These are phyloP conservation scores for Calonectria pseudoreteaudii DNA, from an alignment of 2,329 filamentous ascomycete genomes.

Conservation along the genomic window DNA sequence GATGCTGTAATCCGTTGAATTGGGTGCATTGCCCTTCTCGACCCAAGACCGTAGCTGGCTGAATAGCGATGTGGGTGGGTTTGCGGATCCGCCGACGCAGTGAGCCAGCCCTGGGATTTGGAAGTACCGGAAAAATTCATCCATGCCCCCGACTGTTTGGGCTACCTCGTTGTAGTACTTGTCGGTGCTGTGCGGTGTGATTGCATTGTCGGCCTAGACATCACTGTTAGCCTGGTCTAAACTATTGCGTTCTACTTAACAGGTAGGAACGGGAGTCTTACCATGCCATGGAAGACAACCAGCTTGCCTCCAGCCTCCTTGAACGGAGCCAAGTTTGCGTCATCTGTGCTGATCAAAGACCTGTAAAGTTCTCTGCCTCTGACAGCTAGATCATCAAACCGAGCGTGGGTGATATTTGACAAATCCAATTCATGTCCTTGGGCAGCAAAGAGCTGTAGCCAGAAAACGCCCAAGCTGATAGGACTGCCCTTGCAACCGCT, in stretches of 20 bases:
- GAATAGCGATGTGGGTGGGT: not conserved
- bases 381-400: not conserved
- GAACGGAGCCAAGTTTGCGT: not conserved
- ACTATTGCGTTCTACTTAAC: not conserved
- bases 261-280: not conserved
- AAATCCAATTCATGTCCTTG: not conserved
- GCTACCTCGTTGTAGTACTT: not conserved
- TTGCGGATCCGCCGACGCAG: not conserved
- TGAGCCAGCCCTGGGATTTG: not conserved
- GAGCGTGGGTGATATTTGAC: not conserved
- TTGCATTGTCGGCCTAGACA: not conserved
- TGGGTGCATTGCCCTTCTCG: not conserved
- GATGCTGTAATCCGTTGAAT: not conserved
- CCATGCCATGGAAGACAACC: conserved; percentile 2
- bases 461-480: not conserved
- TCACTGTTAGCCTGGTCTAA: not conserved
- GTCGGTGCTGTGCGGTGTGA: not conserved
- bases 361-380: not conserved
- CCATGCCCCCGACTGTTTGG: not conserved
- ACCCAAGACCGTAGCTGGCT: not conserved
- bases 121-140: conserved; percentile 4
- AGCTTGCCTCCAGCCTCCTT: not conserved
- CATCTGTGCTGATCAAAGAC: not conserved
- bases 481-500: not conserved
- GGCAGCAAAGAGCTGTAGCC: not conserved